A percentile compares a stretch with the other conserved stretches of the same genome.
These are phyloP conservation scores for Fusarium sp. DNA, from an alignment of 2,329 filamentous ascomycete genomes.

Conservation along the genomic window DNA sequence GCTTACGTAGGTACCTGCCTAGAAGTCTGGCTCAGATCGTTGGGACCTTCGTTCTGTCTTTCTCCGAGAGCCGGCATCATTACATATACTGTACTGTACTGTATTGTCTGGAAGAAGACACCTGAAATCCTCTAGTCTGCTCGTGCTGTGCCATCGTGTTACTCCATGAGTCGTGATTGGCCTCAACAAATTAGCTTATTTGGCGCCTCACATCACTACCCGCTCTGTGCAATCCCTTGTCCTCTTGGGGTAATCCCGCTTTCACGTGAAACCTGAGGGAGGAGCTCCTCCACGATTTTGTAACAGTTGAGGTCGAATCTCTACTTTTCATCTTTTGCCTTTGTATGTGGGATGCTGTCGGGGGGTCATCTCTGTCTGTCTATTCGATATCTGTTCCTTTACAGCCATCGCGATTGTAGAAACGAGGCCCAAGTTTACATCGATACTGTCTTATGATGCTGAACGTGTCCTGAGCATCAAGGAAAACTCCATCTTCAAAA, in stretches of 20 bases:
- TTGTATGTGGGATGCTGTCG: neutral
- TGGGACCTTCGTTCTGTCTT: slow-evolving; percentile 3
- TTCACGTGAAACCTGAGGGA: slow-evolving; percentile 32
- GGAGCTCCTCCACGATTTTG: slow-evolving; percentile 21
- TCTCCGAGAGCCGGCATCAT: slow-evolving; percentile 42
- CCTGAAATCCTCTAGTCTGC: slow-evolving; percentile 1
- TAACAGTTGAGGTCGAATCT: slow-evolving; percentile 18
- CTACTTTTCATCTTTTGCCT: slow-evolving; percentile 30
- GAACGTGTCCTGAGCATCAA: neutral
- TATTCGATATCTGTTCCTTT: neutral
- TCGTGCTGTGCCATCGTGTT: slow-evolving; percentile 16
- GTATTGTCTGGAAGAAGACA: neutral
- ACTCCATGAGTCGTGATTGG: slow-evolving; percentile 18
- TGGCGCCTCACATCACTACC: slow-evolving; percentile 22
- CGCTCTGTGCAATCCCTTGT: slow-evolving; percentile 4
- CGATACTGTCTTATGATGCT: neutral
- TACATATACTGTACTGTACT: neutral
- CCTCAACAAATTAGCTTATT: slow-evolving; percentile 29
- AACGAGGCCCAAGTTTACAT: neutral
- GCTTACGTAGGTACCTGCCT: neutral
- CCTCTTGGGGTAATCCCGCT: slow-evolving; percentile 16
- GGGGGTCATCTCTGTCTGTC: no score
- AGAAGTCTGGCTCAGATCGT: neutral
- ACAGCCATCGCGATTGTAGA: neutral
- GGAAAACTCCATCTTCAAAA: neutral